A percentile compares a stretch with the other conserved stretches of the same genome.
phyloP scores from a whole-genome alignment of 371 early-diverging fungal genomes.

The Mitosporidium daphniae region DNA sequence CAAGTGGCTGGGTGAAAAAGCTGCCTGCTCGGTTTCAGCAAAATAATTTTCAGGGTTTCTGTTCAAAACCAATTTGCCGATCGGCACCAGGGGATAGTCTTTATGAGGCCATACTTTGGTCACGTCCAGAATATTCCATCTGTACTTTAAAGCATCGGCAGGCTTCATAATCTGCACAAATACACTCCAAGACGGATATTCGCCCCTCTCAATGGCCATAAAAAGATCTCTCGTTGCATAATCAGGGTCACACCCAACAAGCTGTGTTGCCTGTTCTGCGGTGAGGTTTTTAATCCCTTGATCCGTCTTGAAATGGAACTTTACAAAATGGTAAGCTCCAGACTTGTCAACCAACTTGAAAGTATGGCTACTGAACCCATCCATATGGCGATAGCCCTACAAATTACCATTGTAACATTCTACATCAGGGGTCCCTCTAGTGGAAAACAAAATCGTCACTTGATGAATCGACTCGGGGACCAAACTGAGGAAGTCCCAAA shows the following conservation, averaged over 20 bases:
- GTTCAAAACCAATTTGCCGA: constrained; percentile 28
- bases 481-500: constrained; percentile 32
- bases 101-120: constrained; percentile 40
- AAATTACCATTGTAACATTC: no score
- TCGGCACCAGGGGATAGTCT: constrained; percentile 22
- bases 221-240: constrained; percentile 29
- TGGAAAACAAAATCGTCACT: constrained; percentile 28
- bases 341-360: constrained; percentile 25
- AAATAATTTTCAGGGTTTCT: constrained; percentile 34
- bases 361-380: constrained; percentile 27
- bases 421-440: constrained; percentile 38
- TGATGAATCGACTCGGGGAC: constrained; percentile 36
- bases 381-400: constrained; percentile 32
- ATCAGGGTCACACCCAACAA: constrained; percentile 25
- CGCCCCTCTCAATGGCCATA: constrained; percentile 22
- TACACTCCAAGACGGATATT: constrained; percentile 28
- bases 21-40: constrained; percentile 35
- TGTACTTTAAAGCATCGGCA: constrained; percentile 23
- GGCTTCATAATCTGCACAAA: constrained; percentile 28
- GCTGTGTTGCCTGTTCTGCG: constrained; percentile 16
- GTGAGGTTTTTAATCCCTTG: constrained; percentile 30
- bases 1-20: constrained; percentile 25
- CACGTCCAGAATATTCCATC: constrained; percentile 35
- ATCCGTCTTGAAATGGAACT: constrained; percentile 45
- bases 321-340: constrained; percentile 25